Percentiles rank a stretch among this genome's conserved stretches.
These are phyloP conservation scores for Rosa rugosa DNA, from an alignment of 306 rosid genomes.

Conservation along the genomic window DNA sequence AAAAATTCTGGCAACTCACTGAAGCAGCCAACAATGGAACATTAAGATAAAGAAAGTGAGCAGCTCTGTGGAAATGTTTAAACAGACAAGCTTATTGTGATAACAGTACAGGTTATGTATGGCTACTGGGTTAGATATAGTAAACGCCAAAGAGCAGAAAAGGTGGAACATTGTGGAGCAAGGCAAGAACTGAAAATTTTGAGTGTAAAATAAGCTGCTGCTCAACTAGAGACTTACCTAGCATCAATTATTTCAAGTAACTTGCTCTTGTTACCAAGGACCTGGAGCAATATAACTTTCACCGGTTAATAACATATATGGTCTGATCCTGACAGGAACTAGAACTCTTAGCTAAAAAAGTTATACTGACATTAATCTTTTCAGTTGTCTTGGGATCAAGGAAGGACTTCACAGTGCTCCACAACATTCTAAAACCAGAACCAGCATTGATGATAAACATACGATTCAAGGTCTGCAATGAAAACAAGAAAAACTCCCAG, in stretches of 20 bases:
- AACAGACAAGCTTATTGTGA: background rate
- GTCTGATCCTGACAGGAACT: constrained; percentile 22
- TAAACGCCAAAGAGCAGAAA: constrained; percentile 3
- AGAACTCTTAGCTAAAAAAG: constrained; percentile 24
- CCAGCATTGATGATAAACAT: constrained; percentile 99
- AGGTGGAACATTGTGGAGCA: background rate
- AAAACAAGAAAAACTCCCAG: constrained; percentile 23
- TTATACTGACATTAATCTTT: constrained; percentile 67
- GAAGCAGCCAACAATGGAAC: constrained; percentile 14
- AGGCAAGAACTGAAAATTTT: background rate
- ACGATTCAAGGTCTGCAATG: constrained; percentile 85
- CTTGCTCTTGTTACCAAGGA: constrained; percentile 83
- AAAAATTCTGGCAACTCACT: constrained; percentile 89
- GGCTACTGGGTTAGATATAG: background rate
- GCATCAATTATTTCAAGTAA: constrained; percentile 89
- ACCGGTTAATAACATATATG: constrained; percentile 6
- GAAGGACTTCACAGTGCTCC: constrained; percentile 92
- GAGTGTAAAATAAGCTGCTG: background rate
- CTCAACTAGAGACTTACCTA: constrained; percentile 45
- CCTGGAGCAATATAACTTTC: constrained; percentile 50
- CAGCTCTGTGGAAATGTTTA: background rate
- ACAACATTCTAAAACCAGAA: constrained; percentile 87
- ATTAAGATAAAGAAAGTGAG: constrained; percentile 2
- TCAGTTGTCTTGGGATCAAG: constrained; percentile 92
- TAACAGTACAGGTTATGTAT: background rate